phyloP scores from a whole-genome alignment of 2,329 filamentous ascomycete genomes.

The Alternaria sp. region DNA sequence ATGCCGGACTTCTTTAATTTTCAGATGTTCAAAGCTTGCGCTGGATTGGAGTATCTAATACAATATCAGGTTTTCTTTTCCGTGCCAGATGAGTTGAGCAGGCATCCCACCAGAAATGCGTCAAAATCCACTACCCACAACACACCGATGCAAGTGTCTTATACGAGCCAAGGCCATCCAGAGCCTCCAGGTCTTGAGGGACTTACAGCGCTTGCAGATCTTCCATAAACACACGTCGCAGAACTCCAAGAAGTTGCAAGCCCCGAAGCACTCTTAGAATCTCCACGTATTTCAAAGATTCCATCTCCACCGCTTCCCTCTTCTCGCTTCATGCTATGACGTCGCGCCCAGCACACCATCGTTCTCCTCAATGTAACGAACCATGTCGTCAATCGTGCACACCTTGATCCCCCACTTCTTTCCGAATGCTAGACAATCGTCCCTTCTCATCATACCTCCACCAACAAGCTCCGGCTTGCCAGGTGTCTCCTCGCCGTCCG shows the following conservation, averaged over 20 bases:
- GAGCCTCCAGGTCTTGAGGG: not conserved
- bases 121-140: not conserved
- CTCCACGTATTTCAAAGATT: not conserved
- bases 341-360: conserved; percentile 60
- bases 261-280: not conserved
- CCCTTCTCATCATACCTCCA: conserved; percentile 90
- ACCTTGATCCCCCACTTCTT: conserved; percentile 88
- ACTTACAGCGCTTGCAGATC: not conserved
- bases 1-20: not conserved
- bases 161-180: not conserved
- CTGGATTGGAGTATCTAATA: conserved; percentile 7
- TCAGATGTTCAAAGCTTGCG: not conserved
- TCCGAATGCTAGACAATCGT: conserved; percentile 89
- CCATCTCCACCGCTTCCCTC: conserved; percentile 4
- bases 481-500: conserved; percentile 77
- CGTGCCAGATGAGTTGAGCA: not conserved
- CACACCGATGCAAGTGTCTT: not conserved
- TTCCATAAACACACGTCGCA: not conserved
- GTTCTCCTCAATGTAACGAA: conserved; percentile 78
- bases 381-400: conserved; percentile 93
- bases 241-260: not conserved
- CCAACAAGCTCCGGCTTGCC: conserved; percentile 72
- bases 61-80: not conserved
- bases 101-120: not conserved
- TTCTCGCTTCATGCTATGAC: conserved; percentile 22